phyloP scores from a whole-genome alignment of 1,284 basidiomycete species.

The Leccinum pachyderme region DNA sequence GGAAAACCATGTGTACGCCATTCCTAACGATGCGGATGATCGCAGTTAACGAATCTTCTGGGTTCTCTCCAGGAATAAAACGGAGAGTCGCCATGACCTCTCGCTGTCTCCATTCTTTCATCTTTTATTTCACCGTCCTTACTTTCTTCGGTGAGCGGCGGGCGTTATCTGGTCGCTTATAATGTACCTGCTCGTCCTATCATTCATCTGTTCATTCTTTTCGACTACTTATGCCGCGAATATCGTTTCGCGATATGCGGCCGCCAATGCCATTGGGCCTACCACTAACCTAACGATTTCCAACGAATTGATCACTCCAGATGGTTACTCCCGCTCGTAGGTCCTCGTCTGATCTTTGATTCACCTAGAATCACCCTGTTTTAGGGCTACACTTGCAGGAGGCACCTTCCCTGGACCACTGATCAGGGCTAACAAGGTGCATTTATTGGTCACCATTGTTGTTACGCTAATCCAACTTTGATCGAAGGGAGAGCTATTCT shows the following conservation, averaged over 20 bases:
- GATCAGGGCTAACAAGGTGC: conserved; percentile 34
- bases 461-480: conserved; percentile 33
- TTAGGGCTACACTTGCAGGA: conserved; percentile 25
- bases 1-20: background rate
- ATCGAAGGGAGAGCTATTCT: conserved; percentile 30
- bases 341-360: conserved; percentile 1
- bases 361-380: background rate
- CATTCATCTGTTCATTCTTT: conserved; percentile 4
- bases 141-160: background rate
- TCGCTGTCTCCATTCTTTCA: background rate
- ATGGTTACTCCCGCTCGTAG: conserved; percentile 40
- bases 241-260: conserved; percentile 16
- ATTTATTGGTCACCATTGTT: background rate
- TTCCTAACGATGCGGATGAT: background rate
- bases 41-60: no score
- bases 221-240: conserved; percentile 15
- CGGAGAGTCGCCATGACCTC: background rate
- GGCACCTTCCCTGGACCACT: conserved; percentile 38
- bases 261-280: conserved; percentile 26
- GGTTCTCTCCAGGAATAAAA: conserved; percentile 7
- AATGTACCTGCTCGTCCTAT: conserved; percentile 14
- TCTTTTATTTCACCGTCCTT: background rate
- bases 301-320: conserved; percentile 39
- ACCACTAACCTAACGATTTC: conserved; percentile 32
- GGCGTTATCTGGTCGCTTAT: background rate